Evolutionary conservation across 805 yeast genomes (phyloP), one percentile per base, ranked within the genome.

Genomic region (Cyberlindnera meyerae): DNA sequence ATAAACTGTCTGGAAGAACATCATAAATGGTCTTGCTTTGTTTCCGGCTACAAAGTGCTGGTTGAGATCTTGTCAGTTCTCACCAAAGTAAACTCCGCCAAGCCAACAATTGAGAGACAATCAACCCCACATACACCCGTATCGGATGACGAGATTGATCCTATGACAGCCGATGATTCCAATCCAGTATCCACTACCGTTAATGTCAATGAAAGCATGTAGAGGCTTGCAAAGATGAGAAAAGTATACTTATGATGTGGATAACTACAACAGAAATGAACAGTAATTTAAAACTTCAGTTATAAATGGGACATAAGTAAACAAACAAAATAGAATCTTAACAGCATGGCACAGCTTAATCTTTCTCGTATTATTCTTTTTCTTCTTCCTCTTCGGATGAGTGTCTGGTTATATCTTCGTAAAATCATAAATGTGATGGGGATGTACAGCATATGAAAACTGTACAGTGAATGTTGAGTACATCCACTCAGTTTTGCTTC

Each of bases 1-100:
- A 47, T 63, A 13, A 53, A 65, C 36, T 34, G 63, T 3, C 27
- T 58, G 4, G 45, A 44, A 7, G 70, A 65, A 25, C 70, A 65
- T 37, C 60, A 57, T 24, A 29, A 34, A 13, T 66, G 71, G 71
- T 63, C 66, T 25, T 58, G 66, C 33, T 50, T 54, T 39, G 47
- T 27, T 8, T n/a, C 21, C 4, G 58, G 60, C 1, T 55, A 51
- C 31, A 35, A 39, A n/a, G 37, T 35, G 1, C 31, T 56, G 5
- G 13, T 54, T 4, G 29, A 42, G 11, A 36, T 43, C 2, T 20
- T 45, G 20, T 30, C 17, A 27, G 16, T 22, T 6, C 24, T 29
- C n/a, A n/a, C n/a, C n/a, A n/a, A n/a, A n/a, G n/a, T n/a, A n/a
- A n/a, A n/a, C n/a, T n/a, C n/a, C n/a, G n/a, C n/a, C n/a, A n/a